Evolutionary conservation across 2,329 filamentous ascomycete species (phyloP).

Genomic region (Pochonia chlamydosporia): DNA sequence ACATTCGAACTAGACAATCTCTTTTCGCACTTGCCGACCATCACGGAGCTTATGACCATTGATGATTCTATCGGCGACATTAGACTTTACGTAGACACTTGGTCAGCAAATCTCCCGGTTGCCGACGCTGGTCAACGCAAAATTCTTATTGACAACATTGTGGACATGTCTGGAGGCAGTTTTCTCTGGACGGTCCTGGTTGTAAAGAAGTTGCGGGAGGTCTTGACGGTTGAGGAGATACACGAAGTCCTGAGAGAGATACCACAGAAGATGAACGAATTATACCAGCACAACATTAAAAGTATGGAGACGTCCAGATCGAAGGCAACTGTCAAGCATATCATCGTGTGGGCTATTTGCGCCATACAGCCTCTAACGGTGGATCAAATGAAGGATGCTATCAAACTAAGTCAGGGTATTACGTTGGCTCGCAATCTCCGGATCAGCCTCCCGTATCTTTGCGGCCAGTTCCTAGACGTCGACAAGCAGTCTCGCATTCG

Average conservation of each 20-base stretch:
- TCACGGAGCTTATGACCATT: background rate
- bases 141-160: background rate
- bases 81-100: background rate
- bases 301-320: background rate
- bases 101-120: background rate
- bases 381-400: background rate
- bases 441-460: background rate
- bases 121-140: background rate
- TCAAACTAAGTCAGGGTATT: background rate
- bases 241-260: background rate
- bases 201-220: background rate
- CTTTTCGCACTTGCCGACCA: background rate
- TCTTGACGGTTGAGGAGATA: background rate
- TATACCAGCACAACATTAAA: background rate
- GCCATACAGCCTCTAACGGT: background rate
- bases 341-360: background rate
- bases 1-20: background rate
- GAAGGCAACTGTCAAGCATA: background rate
- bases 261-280: background rate
- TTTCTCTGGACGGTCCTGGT: background rate
- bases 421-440: background rate
- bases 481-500: background rate
- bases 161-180: background rate
- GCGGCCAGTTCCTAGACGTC: background rate
- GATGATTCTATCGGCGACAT: background rate